These are phyloP conservation scores for Prototheca cutis DNA, from an alignment of 163 green algal genomes.

Conservation along the genomic window DNA sequence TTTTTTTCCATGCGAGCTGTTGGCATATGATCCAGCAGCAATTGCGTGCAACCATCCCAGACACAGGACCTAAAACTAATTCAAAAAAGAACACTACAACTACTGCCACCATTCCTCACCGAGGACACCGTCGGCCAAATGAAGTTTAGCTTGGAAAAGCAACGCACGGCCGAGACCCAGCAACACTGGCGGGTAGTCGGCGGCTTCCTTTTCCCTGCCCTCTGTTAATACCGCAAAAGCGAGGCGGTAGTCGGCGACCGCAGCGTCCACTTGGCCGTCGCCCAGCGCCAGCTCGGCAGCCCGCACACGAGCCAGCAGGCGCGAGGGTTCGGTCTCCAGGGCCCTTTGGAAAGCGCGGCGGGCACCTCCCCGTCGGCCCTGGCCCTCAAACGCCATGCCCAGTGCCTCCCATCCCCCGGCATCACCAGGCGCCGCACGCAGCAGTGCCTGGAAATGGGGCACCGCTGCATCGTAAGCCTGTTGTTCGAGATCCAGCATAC, in stretches of 20 bases:
- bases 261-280: slow-evolving; percentile 19
- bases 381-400: slow-evolving; percentile 46
- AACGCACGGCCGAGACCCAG: slow-evolving; percentile 44
- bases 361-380: slow-evolving; percentile 53
- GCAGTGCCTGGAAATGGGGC: slow-evolving; percentile 2
- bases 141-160: slow-evolving; percentile 23
- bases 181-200: slow-evolving; percentile 37
- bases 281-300: slow-evolving; percentile 13
- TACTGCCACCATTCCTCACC: background rate
- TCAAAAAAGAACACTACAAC: no score
- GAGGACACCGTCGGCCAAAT: background rate
- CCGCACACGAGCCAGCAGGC: slow-evolving; percentile 33
- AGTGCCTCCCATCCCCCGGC: slow-evolving; percentile 58
- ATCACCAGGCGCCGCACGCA: slow-evolving; percentile 3
- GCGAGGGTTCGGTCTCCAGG: slow-evolving; percentile 39
- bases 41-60: no score
- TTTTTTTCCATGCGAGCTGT: no score
- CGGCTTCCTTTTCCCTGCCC: no score
- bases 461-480: slow-evolving; percentile 1
- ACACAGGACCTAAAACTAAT: no score
- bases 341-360: slow-evolving; percentile 53
- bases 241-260: slow-evolving; percentile 18
- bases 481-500: slow-evolving; percentile 11
- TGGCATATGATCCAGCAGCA: no score
- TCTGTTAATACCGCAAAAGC: slow-evolving; percentile 43